Percentiles rank a stretch among this genome's conserved stretches.
Conservation (phyloP, 495 filamentous ascomycete species). For the Neurospora sp. region DNA sequence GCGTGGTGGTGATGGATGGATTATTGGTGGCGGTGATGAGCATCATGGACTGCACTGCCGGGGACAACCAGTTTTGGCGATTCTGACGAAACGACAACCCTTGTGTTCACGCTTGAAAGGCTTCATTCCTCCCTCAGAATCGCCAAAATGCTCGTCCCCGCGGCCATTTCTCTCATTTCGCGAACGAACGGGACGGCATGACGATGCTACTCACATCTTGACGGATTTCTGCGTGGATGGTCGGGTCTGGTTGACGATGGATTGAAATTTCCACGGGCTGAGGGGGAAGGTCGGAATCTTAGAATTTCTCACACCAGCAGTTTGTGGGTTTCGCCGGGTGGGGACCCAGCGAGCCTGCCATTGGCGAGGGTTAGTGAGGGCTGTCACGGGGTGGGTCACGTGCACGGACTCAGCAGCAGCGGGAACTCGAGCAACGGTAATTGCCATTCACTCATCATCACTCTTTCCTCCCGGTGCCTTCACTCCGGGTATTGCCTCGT, state of each 20-base stretch:
- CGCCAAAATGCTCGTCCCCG: neutral
- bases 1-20: slow-evolving; percentile 3
- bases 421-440: neutral
- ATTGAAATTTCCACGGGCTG: slow-evolving; percentile 24
- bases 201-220: slow-evolving; percentile 44
- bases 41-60: slow-evolving; percentile 1
- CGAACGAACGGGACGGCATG: neutral
- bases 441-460: neutral
- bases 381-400: slow-evolving; percentile 16
- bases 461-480: neutral
- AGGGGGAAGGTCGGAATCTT: slow-evolving; percentile 25
- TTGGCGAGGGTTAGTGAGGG: slow-evolving; percentile 24
- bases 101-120: slow-evolving; percentile 2
- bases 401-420: slow-evolving; percentile 1
- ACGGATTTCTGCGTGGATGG: slow-evolving; percentile 36
- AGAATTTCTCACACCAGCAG: slow-evolving; percentile 28
- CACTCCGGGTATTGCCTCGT: neutral
- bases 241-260: slow-evolving; percentile 34
- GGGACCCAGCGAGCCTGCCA: slow-evolving; percentile 11
- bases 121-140: neutral
- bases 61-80: neutral
- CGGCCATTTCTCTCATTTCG: neutral
- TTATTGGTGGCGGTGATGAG: slow-evolving; percentile 1
- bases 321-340: slow-evolving; percentile 28
- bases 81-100: slow-evolving; percentile 1